Evolutionary conservation across 768 basidiomycete genomes (phyloP).

Genomic region (Mycena sanguinolenta): DNA sequence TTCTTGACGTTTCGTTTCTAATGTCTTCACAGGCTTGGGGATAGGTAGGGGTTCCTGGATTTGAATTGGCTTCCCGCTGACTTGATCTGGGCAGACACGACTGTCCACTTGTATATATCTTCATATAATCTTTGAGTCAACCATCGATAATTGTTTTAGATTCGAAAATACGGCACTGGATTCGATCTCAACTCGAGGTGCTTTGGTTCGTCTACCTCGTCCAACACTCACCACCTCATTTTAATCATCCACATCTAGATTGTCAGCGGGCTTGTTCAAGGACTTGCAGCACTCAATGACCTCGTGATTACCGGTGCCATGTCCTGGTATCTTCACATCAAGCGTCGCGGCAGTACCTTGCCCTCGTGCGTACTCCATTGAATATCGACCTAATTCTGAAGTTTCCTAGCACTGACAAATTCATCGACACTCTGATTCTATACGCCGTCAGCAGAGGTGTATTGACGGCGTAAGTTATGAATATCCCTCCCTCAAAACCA

Average conservation of each 20-base stretch:
- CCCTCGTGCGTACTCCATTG: slow-evolving; percentile 18
- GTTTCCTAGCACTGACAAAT: slow-evolving; percentile 11
- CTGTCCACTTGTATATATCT: slow-evolving; percentile 27
- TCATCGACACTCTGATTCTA: slow-evolving; percentile 29
- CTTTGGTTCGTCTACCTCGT: slow-evolving; percentile 13
- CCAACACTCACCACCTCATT: too few relatives aligned
- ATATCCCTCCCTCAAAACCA: not conserved
- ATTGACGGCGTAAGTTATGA: slow-evolving; percentile 22
- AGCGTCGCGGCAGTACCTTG: not conserved
- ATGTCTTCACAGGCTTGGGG: slow-evolving; percentile 16
- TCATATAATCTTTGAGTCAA: not conserved
- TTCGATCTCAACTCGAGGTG: slow-evolving; percentile 23
- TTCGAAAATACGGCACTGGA: slow-evolving; percentile 25
- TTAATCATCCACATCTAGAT: slow-evolving; percentile 1
- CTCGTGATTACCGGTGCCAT: slow-evolving; percentile 25
- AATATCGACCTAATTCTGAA: not conserved
- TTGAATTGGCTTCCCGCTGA: not conserved
- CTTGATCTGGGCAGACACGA: slow-evolving; percentile 18
- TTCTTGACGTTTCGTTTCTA: not conserved
- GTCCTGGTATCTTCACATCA: slow-evolving; percentile 26
- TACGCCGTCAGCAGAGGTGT: slow-evolving; percentile 30
- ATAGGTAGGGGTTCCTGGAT: slow-evolving; percentile 7
- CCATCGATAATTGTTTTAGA: not conserved
- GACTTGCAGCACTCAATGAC: slow-evolving; percentile 32
- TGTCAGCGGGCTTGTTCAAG: slow-evolving; percentile 29